Base-by-base conservation (phyloP, 305 asterid genomes). In the Fraxinus sp. region DNA sequence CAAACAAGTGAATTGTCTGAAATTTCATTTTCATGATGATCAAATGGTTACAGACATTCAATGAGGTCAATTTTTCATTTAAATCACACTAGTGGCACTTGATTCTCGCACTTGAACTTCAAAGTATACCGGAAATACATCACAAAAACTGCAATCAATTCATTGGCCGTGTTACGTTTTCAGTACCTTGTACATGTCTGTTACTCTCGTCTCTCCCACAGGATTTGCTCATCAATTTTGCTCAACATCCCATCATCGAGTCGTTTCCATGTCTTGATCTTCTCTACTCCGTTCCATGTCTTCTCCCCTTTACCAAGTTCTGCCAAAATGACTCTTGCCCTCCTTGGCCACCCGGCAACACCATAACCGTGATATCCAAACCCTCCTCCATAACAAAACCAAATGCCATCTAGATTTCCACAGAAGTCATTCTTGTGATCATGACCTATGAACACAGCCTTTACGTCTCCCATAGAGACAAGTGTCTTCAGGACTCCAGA, bases 331-430 rank as follows among this genome's bases (percentile, higher is more conserved):
- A 93, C 92, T 84, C 97, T 85, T 55, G 93, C 87, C 74, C 97
- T 86, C 83, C 96, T 90, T 10, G 89, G 72, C 93, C 89, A 86
- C 70, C 97, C 98, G 13, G 96, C 93, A 59, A 68, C 43, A 5
- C 99, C 98, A 71, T 94, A 95, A 14, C 93, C 99, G 77, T 95
- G 99, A 84, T 95, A 94, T 20, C 99, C 98, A 32, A 93, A 90
- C 11, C 99, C 97, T 82, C 98, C 97, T 2, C 97, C 97, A 71
- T 93, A 95, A 83, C 99, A 95, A 81, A 95, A 93, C 98, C 98
- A 93, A 28, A 95, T 26, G 79, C 93, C 94, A 16, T 88, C 82
- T n/a, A 95, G 79, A 59, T 72, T 87, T 85, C 98, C 97, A 36
- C 99, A 95, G 82, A 90, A 95, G 86, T 94, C 99, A 80, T 94